Evolutionary conservation across 2,329 filamentous ascomycete genomes (phyloP).

Genomic region (Penicillium sp.): DNA sequence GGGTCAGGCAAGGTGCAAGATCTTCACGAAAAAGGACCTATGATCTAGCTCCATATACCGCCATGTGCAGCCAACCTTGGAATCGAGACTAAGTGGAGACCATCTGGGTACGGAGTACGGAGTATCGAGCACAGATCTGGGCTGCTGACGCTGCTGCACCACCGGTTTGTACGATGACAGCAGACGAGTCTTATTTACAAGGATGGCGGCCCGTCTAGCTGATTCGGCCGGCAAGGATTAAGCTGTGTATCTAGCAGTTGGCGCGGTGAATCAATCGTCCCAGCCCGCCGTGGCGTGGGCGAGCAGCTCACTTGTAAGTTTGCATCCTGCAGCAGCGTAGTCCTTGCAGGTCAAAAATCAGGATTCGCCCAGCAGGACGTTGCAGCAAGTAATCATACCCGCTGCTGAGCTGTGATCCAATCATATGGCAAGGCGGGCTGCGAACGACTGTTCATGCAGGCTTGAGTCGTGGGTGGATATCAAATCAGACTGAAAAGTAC

Average conservation of each 20-base stretch:
- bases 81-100: neutral
- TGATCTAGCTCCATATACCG: neutral
- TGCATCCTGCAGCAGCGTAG: neutral
- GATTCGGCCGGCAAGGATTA: conserved; percentile 2
- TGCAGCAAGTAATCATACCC: conserved; percentile 2
- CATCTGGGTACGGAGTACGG: too few relatives aligned
- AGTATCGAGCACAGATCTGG: neutral
- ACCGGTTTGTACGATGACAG: neutral
- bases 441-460: conserved; percentile 25
- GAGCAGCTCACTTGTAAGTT: neutral
- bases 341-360: conserved; percentile 7
- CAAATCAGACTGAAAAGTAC: neutral
- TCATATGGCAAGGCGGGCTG: conserved; percentile 1
- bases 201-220: neutral
- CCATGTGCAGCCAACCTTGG: neutral
- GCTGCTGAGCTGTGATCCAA: conserved; percentile 2
- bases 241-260: conserved; percentile 1
- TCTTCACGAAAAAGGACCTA: neutral
- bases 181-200: conserved; percentile 1
- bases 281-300: neutral
- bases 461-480: conserved; percentile 7
- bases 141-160: neutral
- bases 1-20: conserved; percentile 4
- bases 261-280: neutral
- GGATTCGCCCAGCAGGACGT: neutral